Base-by-base conservation (phyloP, 805 yeast genomes). In the Metschnikowia picachoensis region DNA sequence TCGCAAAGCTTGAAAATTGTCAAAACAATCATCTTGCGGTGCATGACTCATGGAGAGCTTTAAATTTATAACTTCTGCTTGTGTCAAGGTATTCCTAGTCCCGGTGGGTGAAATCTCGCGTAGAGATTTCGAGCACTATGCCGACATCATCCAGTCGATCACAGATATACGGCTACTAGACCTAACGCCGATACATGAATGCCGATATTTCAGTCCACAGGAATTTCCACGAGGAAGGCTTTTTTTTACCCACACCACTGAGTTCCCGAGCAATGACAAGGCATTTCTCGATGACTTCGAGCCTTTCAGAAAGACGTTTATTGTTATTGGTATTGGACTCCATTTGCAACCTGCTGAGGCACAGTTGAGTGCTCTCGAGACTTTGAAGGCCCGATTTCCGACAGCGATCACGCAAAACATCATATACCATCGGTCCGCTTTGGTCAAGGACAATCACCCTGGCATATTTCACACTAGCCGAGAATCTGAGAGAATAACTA, bases 231-330 rank as follows among this genome's bases (percentile, higher is more conserved):
- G 76, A 41, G 98, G 98, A 0, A 67, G 84, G 41, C 64, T 92
- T 1, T 62, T 82, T 12, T 87, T 77, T 58, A 82, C 82, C 46
- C 80, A 80, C 52, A 63, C 66, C 11, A 64, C 76, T 1, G 56
- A 76, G 0, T 58, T 67, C 7, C 68, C 76, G 1, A 83, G 79
- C 45, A 73, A 72, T n/a, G 82, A 79, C 35, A 74, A 85, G 27
- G 65, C 82, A 7, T 83, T 85, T 43, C 68, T 92, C 35, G 87
- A 85, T 55, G 98, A 92, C 63, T 81, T 92, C 52, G 97, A 94
- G 65, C 96, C 97, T 1, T 89, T 78, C 64, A 68, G 97, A 42
- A 88, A 89, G 59, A 80, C 86, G 0, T 79, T 88, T 55, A 73
- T 84, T 8, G 81, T 83, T 5, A 39, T 78, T 8, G 82, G 80